Evolutionary conservation across 73 alveolate genomes (phyloP), one percentile per base, ranked within the genome.

Genomic region (Effrenium voratum): DNA sequence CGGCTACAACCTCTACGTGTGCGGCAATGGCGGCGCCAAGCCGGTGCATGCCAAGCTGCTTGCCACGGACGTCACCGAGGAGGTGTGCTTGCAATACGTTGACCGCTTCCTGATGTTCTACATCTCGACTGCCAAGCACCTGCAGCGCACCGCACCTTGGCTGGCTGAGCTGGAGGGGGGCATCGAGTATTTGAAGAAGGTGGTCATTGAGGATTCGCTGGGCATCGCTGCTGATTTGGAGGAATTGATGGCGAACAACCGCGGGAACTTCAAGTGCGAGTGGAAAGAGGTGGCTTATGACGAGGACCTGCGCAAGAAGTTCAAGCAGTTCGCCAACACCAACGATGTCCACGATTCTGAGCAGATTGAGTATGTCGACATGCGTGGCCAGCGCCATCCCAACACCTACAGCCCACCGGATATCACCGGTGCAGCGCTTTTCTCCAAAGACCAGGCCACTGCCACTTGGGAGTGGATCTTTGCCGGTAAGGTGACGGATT

Each of bases 81-180:
- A 44, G 38, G 19, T 46, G 34, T 0, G 57, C 90, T 32, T 91
- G 76, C 44, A 91, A 70, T 70, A 70, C 84, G n/a, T 70, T 38
- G 77, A 83, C 49, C 93, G 93, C 38, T 70, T 90, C 44, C 80
- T 90, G 72, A 90, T 90, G 97, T 90, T 40, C 75, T 90, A 90
- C 76, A 63, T 70, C 87, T 28, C 55, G 76, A 90, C 97, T 12
- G 97, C 97, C 30, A 68, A 90, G 57, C 97, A 66, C 40, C 40
- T 90, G 52, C 97, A 90, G 75, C 97, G 97, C 75, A 90, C 97
- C 15, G 98, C 98, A 24, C 98, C 91, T 10, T 91, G 98, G 98
- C 57, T 91, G 36, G 98, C 50, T 3, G 85, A 91, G 57, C 90
- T 91, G 41, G 68, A 34, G 47, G 98, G 98, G n/a, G 98, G 98